These are phyloP conservation scores for Spathaspora passalidarum DNA, from an alignment of 805 yeast genomes.

Conservation along the genomic window DNA sequence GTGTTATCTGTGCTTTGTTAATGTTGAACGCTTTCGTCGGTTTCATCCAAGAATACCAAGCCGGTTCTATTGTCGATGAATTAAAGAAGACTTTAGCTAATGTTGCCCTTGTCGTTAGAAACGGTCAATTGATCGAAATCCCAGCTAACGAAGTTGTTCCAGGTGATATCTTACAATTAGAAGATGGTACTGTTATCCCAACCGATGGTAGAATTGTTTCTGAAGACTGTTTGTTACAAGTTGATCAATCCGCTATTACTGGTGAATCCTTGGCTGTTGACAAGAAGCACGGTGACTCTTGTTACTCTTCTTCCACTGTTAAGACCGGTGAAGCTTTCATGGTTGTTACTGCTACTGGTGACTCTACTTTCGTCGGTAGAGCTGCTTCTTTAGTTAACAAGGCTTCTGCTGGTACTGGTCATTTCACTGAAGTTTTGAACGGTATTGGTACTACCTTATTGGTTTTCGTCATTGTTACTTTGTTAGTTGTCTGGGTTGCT, in stretches of 20 bases:
- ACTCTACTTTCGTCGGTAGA: slow-evolving; percentile 92
- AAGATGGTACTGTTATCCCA: slow-evolving; percentile 90
- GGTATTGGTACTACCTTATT: slow-evolving; percentile 93
- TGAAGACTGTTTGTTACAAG: slow-evolving; percentile 82
- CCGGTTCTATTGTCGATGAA: slow-evolving; percentile 96
- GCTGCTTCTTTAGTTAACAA: slow-evolving; percentile 95
- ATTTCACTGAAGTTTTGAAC: slow-evolving; percentile 95
- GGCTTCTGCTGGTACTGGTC: slow-evolving; percentile 92
- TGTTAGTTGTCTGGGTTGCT: slow-evolving; percentile 88
- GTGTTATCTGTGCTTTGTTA: slow-evolving; percentile 89
- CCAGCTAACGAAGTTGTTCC: slow-evolving; percentile 87
- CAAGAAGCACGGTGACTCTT: slow-evolving; percentile 82
- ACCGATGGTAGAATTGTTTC: slow-evolving; percentile 90
- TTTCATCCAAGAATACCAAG: slow-evolving; percentile 96
- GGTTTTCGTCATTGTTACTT: slow-evolving; percentile 83
- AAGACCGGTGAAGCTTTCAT: slow-evolving; percentile 94
- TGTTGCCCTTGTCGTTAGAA: slow-evolving; percentile 81
- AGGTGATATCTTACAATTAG: slow-evolving; percentile 89
- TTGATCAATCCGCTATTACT: slow-evolving; percentile 95
- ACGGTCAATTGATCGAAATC: slow-evolving; percentile 72
- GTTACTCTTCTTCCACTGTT: slow-evolving; percentile 90
- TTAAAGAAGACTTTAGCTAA: slow-evolving; percentile 93
- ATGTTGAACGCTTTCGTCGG: slow-evolving; percentile 89
- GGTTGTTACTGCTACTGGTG: slow-evolving; percentile 95
- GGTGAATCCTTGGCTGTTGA: slow-evolving; percentile 97